Base-by-base conservation (phyloP, 2,329 filamentous ascomycete species). In the Cytospora schulzeri region DNA sequence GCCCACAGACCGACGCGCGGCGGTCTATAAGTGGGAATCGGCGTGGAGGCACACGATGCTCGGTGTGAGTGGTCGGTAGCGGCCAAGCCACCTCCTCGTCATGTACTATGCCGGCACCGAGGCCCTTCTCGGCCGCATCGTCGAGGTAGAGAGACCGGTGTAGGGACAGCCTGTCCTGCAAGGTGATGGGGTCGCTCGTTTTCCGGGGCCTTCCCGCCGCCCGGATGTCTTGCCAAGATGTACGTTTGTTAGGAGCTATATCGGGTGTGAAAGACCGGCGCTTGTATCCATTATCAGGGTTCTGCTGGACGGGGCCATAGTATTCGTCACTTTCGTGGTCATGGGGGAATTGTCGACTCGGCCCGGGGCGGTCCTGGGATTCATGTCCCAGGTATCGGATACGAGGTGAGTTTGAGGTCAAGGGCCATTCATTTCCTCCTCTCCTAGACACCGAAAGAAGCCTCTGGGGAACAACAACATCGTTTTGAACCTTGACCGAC, bases 401-500 rank as follows among this genome's bases (percentile, higher is more conserved):
- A 38, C 50, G 41, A 26, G 38, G 60, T 22, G 52, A 28, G 35
- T 56, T 62, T 24, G 60, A 56, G 28, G 28, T 28, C 12, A 45
- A 35, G 4, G 59, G 52, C 22, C 24, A 50, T 7, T 56, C 38
- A 24, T 62, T 28, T 7, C 41, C 59, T 50, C 38, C 57, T 51
- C 60, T 62, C 22, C 52, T 62, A 28, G 60, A 62, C 33, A 56
- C 60, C 11, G 60, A 62, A 14, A 56, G 35, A 19, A 62, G 15
- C 22, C 60, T 62, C 29, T 62, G 60, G 22, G 60, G 60, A 33
- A 62, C 24, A 41, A 62, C 22, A 19, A 62, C 60, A 50, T 62
- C 60, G 33, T 50, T 56, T 28, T 56, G 60, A 29, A 62, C 60
- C 52, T 62, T 62, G 29, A 56, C 60, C 52, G 60, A 62, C 11